Percentiles rank a stretch among this genome's conserved stretches.
Conservation (phyloP, 768 basidiomycete genomes). For the Clavulina sp. region DNA sequence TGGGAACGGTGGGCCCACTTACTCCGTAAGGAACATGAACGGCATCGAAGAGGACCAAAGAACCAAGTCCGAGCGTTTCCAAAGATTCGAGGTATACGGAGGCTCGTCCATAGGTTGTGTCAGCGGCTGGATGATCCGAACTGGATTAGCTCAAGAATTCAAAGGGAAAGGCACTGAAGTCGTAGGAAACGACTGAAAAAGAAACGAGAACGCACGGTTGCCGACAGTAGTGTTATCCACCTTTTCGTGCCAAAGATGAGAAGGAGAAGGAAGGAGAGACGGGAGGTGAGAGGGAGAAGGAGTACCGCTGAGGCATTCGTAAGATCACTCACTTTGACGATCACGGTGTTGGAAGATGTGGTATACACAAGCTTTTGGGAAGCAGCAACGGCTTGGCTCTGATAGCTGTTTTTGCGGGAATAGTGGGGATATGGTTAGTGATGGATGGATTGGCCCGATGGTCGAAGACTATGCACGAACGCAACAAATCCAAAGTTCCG, state of each 20-base stretch:
- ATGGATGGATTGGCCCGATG: background rate
- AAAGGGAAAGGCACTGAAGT: background rate
- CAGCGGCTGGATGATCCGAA: background rate
- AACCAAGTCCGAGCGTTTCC: background rate
- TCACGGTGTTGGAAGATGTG: conserved; percentile 49
- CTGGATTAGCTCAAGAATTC: too few relatives aligned
- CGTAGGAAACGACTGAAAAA: too few relatives aligned
- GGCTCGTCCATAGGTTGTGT: conserved; percentile 1
- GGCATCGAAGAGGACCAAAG: background rate
- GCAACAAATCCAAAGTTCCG: background rate
- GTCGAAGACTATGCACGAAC: too few relatives aligned
- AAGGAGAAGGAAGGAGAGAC: background rate
- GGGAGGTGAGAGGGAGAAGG: background rate
- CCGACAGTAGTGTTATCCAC: conserved; percentile 46
- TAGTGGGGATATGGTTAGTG: background rate
- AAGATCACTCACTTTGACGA: conserved; percentile 67
- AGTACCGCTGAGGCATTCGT: too few relatives aligned
- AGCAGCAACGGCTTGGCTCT: conserved; percentile 20
- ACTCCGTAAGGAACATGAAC: conserved; percentile 4
- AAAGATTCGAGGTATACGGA: background rate
- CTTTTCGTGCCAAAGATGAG: too few relatives aligned
- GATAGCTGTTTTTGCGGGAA: background rate
- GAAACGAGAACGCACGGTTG: conserved; percentile 10
- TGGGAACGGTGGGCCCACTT: too few relatives aligned
- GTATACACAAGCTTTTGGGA: conserved; percentile 41